Evolutionary conservation across 2,329 filamentous ascomycete species (phyloP), one percentile per base, ranked within the genome.

Genomic region (Proliferodiscus dingleyae): DNA sequence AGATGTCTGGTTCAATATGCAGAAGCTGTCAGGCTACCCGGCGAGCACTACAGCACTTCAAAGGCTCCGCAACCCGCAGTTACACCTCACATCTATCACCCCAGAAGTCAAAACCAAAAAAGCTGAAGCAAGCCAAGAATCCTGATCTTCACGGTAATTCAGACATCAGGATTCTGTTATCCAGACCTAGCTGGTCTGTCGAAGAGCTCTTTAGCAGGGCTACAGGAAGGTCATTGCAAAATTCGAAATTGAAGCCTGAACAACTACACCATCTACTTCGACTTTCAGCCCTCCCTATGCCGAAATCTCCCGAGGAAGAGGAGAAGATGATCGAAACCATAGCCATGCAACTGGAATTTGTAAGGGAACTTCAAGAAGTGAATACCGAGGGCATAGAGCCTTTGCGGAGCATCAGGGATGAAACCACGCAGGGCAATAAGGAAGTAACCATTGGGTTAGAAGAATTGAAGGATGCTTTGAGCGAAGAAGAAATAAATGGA

Each of bases 231-330:
- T 46, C 81, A 84, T 5, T 5, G 10, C 10, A 18, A 21, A 15
- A 13, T 15, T 15, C 16, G 29, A 15, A 8, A 7, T 13, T 34
- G 6, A 37, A 37, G 0, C 70, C 80, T 1, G 63, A 78, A 36
- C 82, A 89, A 64, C 77, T 97, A 0, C 81, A 80, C 57, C 91
- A 96, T 65, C 81, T 97, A 8, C 82, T 96, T 28, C 86, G 87
- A 15, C 82, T 97, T 30, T 95, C 90, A 3, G 90, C 91, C 11
- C 82, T 98, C 0, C 89, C 91, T 0, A 75, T 75, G 1, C 89
- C 91, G 0, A 68, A 73, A 15, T 73, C 73, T 2, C 54, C 70
- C 2, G 72, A 72, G 41, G 83, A 89, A 57, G 85, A 95, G 63
- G 59, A 70, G 0, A 68, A 73, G 21, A 88, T 95, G 79, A 75